phyloP scores from a whole-genome alignment of 805 yeast species.

The Tetrapisispora nanseiensis region DNA sequence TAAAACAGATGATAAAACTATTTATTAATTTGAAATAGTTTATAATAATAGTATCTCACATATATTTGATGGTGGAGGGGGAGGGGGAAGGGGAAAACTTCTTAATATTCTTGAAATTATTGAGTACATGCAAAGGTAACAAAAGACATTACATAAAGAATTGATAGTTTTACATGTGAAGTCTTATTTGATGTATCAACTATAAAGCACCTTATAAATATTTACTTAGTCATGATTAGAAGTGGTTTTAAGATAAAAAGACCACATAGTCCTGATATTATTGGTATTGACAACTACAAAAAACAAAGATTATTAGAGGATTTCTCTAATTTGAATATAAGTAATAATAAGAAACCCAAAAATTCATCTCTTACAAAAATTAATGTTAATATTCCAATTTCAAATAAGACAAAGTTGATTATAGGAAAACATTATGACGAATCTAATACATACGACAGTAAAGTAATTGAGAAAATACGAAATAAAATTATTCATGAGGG shows the following conservation, averaged over 20 bases:
- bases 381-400: constrained; percentile 6
- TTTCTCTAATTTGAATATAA: constrained; percentile 24
- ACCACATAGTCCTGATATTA: constrained; percentile 19
- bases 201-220: too few relatives aligned
- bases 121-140: too few relatives aligned
- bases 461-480: constrained; percentile 4
- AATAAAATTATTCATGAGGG: constrained; percentile 8
- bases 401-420: constrained; percentile 4
- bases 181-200: too few relatives aligned
- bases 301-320: constrained; percentile 26
- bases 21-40: too few relatives aligned
- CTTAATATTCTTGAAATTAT: too few relatives aligned
- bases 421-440: background rate
- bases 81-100: too few relatives aligned
- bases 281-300: constrained; percentile 27
- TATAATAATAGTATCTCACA: too few relatives aligned
- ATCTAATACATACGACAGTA: background rate
- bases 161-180: too few relatives aligned
- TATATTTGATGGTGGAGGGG: too few relatives aligned
- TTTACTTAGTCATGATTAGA: background rate
- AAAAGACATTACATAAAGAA: too few relatives aligned
- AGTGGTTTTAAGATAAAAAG: constrained; percentile 18
- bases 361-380: constrained; percentile 1
- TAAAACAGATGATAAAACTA: too few relatives aligned
- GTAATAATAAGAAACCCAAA: constrained; percentile 3